Base-by-base conservation (phyloP, 1,284 basidiomycete species). In the Agaricales sp. region DNA sequence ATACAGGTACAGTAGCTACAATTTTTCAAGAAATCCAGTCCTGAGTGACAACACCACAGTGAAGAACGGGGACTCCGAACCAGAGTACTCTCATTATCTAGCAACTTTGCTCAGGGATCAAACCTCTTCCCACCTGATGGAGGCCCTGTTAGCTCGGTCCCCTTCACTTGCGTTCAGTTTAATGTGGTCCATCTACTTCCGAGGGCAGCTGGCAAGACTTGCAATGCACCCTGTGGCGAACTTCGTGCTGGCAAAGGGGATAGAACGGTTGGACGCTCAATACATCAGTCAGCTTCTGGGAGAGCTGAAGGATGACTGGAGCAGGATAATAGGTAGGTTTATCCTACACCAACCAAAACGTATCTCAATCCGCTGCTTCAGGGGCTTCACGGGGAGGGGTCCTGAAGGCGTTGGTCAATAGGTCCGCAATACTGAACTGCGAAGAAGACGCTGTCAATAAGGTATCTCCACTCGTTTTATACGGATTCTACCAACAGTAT, bases 161-260 rank as follows among this genome's bases (percentile, higher is more conserved):
- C 82, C 90, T 0, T 63, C 69, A 2, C 55, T 63, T n/a, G 72
- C 82, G 2, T 93, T 92, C 61, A 61, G 68, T 24, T 59, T 72
- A 0, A 59, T 96, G 3, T 96, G 92, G 92, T 59, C 65, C 3
- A 74, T 75, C 0, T 94, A 95, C 65, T 86, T 97, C 59, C 63
- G 67, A 44, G 75, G 79, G 19, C 88, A 84, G 55, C 67, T 94
- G 38, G 65, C 74, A 3, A 79, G 83, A 53, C 69, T 95, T 21
- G 80, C 86, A 3, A 67, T 74, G 11, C 93, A 97, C 64, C 91
- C 92, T 1, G 87, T 92, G 2, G 90, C 88, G 19, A 96, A 96
- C 61, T 97, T 92, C 58, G 91, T 95, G 14, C 73, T 92, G 3
- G 86, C 91, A 0, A 86, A 81, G 59, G 87, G 82, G 0, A 55